Evolutionary conservation across 1,139 yeast genomes (phyloP).

Genomic region (Yamadazyma siamensis): DNA sequence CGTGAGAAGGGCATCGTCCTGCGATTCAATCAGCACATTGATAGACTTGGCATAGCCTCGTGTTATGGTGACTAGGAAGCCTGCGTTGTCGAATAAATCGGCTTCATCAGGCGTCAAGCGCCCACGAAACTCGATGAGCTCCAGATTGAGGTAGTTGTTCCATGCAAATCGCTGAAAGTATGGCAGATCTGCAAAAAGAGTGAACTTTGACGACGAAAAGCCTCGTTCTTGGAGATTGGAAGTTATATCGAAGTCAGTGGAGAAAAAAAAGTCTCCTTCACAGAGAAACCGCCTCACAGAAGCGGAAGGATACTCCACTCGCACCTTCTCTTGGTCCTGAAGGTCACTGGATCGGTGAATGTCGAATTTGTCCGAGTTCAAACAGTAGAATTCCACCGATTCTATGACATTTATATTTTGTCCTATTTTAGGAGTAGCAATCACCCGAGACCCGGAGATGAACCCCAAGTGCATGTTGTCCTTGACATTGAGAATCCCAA

Average conservation of each 20-base stretch:
- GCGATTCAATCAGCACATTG: slow-evolving; percentile 36
- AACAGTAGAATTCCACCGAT: slow-evolving; percentile 61
- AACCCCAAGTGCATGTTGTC: slow-evolving; percentile 56
- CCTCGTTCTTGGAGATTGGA: slow-evolving; percentile 59
- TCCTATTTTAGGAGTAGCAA: slow-evolving; percentile 56
- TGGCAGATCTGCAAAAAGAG: slow-evolving; percentile 38
- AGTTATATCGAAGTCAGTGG: slow-evolving; percentile 63
- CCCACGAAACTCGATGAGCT: slow-evolving; percentile 57
- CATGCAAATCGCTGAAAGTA: slow-evolving; percentile 61
- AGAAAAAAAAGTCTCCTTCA: slow-evolving; percentile 65
- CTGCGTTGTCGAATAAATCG: slow-evolving; percentile 49
- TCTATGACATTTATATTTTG: slow-evolving; percentile 52
- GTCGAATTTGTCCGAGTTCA: slow-evolving; percentile 57
- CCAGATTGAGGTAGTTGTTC: slow-evolving; percentile 59
- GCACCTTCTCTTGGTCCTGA: slow-evolving; percentile 8
- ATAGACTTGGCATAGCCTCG: slow-evolving; percentile 68
- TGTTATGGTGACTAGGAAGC: slow-evolving; percentile 55
- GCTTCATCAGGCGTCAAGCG: slow-evolving; percentile 51
- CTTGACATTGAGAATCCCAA: slow-evolving; percentile 59
- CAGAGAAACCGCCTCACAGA: slow-evolving; percentile 54
- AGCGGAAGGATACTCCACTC: slow-evolving; percentile 53
- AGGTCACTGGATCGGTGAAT: slow-evolving; percentile 13
- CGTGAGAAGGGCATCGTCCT: slow-evolving; percentile 49
- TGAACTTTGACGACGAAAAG: slow-evolving; percentile 14
- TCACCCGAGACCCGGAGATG: slow-evolving; percentile 51